Evolutionary conservation across 768 basidiomycete genomes (phyloP), one percentile per base, ranked within the genome.

Genomic region (Naematelia encephala): DNA sequence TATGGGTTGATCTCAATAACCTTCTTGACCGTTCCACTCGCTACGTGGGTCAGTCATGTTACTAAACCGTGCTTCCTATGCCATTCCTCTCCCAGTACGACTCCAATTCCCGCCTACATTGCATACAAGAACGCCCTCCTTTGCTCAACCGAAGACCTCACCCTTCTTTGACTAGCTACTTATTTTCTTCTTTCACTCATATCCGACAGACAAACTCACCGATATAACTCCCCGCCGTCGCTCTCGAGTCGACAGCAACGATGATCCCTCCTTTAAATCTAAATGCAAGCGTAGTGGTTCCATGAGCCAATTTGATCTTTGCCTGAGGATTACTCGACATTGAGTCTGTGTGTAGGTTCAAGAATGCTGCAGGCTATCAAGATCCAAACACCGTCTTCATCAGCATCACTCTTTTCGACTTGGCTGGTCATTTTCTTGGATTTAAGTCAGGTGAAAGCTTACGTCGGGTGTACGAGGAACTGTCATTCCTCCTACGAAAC

Each of bases 1-100:
- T 92, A 98, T 43, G 91, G 91, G 80, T 98, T 98, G 79, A 99
- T 99, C 81, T 99, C 96, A 69, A 99, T 98, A 64, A 99, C 93
- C 82, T 97, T 99, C 83, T 94, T 98, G 62, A 99, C 91, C 14
- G 94, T 98, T 54, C 94, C 93, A 19, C 87, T 91, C 0, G 94
- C 94, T 97, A 72, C 26, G 5, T 4, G 23, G 19, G 12, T 43
- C 27, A 58, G 57, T 48, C 14, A 23, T 2, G 19, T n/a, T n/a
- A n/a, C n/a, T n/a, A n/a, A 8, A 28, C 19, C 49, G 11, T 22
- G 25, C 26, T 34, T 25, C 50, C 42, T 26, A 22, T 16, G 16
- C 16, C 8, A 16, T 39, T 39, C 34, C 8, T 16, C 16, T 39
- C 34, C 34, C 16, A n/a, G n/a, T n/a, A n/a, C n/a, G n/a, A n/a